A percentile compares a stretch with the other conserved stretches of the same genome.
Conservation (phyloP, 495 filamentous ascomycete genomes). For the Usnea hakonensis region DNA sequence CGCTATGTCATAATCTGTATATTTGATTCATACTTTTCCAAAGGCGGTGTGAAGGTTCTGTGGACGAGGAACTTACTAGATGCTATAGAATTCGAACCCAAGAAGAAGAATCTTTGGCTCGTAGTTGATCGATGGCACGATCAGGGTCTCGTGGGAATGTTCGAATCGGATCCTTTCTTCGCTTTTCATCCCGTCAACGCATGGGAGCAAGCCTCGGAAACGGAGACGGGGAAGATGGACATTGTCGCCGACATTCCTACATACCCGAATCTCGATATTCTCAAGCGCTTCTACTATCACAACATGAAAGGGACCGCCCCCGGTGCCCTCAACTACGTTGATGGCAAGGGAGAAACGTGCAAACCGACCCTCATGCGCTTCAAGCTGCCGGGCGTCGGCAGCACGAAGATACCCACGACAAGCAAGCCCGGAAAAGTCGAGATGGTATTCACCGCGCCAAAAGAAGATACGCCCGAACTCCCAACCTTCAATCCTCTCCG, state of each 20-base stretch:
- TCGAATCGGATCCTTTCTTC: constrained; percentile 56
- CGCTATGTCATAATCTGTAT: constrained; percentile 61
- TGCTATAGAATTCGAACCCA: constrained; percentile 46
- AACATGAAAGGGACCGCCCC: constrained; percentile 43
- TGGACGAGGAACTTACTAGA: constrained; percentile 52
- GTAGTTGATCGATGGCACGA: constrained; percentile 51
- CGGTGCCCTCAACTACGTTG: constrained; percentile 26
- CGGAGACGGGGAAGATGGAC: constrained; percentile 34
- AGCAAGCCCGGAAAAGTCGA: constrained; percentile 20
- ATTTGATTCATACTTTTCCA: constrained; percentile 47
- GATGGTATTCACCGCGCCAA: constrained; percentile 31
- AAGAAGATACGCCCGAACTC: constrained; percentile 45
- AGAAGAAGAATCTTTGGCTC: constrained; percentile 54
- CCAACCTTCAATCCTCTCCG: constrained; percentile 59
- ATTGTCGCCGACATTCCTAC: constrained; percentile 51
- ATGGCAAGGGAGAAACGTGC: constrained; percentile 27
- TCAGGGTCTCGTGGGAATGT: constrained; percentile 51
- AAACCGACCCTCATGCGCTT: constrained; percentile 41
- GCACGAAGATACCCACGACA: constrained; percentile 6
- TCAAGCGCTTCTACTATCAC: constrained; percentile 46
- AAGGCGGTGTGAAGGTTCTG: constrained; percentile 42
- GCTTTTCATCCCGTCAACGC: constrained; percentile 72
- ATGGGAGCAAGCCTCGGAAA: constrained; percentile 49
- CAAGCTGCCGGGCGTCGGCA: constrained; percentile 36
- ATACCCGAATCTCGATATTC: constrained; percentile 39